These are phyloP conservation scores for Jatropha podagrica DNA, from an alignment of 441 rosid species.

Conservation along the genomic window DNA sequence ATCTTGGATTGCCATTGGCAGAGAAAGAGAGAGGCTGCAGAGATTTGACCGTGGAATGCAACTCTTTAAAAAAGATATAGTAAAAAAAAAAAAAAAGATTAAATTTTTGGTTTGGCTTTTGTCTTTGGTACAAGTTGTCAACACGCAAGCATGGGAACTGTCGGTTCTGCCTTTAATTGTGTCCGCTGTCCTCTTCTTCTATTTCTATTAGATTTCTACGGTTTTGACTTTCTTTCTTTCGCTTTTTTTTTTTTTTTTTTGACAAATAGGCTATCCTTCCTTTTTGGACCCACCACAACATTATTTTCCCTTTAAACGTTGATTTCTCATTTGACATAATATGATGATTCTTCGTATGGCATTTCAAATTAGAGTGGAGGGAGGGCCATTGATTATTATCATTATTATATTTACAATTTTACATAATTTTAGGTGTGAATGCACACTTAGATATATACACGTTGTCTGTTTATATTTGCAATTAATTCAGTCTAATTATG, in stretches of 20 bases:
- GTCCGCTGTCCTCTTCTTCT: neutral
- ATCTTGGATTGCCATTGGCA: neutral
- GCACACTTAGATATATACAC: neutral
- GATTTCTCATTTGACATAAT: neutral
- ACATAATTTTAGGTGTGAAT: slow-evolving; percentile 12
- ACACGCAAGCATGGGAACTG: slow-evolving; percentile 31
- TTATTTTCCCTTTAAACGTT: neutral
- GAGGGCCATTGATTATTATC: neutral
- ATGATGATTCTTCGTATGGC: neutral
- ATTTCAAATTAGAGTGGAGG: slow-evolving; percentile 24
- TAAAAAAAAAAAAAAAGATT: no score
- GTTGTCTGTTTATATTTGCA: neutral
- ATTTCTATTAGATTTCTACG: neutral
- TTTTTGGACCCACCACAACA: slow-evolving; percentile 20
- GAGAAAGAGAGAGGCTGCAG: slow-evolving; percentile 26
- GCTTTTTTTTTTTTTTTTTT: neutral
- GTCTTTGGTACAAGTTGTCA: slow-evolving; percentile 18
- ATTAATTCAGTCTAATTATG: no score
- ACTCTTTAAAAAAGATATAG: neutral
- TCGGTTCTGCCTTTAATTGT: slow-evolving; percentile 25
- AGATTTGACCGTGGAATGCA: slow-evolving; percentile 32
- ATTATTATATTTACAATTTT: no score
- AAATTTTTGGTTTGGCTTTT: neutral
- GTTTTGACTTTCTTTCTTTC: slow-evolving; percentile 28
- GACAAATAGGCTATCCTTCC: neutral